phyloP scores from a whole-genome alignment of 2,329 filamentous ascomycete species.

The Microdochium paspali region DNA sequence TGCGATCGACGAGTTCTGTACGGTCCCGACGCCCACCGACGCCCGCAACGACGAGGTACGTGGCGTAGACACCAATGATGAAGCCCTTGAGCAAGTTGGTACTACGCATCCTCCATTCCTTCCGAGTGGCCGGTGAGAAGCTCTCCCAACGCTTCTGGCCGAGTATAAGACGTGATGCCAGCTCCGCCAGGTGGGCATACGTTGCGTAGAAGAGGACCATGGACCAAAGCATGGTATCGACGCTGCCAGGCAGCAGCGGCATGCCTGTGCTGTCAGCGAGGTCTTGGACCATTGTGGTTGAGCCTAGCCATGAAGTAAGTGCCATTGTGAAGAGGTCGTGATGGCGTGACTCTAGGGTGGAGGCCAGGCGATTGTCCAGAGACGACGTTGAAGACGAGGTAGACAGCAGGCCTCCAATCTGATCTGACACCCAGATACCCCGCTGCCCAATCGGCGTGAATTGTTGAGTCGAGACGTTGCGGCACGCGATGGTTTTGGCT shows the following conservation, averaged over 20 bases:
- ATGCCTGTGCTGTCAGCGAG: background rate
- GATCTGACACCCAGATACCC: no score
- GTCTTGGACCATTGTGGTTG: background rate
- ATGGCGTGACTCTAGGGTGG: no score
- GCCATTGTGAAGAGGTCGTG: background rate
- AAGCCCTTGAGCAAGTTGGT: background rate
- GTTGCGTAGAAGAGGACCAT: background rate
- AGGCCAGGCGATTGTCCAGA: no score
- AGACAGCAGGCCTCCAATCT: no score
- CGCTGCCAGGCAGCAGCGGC: background rate
- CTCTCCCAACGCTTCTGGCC: background rate
- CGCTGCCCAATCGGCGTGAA: no score
- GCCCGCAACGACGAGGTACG: background rate
- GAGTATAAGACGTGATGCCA: background rate
- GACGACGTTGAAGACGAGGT: no score
- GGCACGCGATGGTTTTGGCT: no score
- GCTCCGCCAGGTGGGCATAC: background rate
- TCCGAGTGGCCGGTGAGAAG: background rate
- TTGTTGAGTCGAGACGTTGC: no score
- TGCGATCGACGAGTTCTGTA: background rate
- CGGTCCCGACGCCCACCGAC: background rate
- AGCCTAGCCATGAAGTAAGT: background rate
- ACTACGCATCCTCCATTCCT: background rate
- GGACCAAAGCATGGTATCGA: background rate
- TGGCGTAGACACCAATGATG: background rate